A percentile compares a stretch with the other conserved stretches of the same genome.
phyloP scores from a whole-genome alignment of 345 rosid genomes.

The Euphorbia tirucalli region DNA sequence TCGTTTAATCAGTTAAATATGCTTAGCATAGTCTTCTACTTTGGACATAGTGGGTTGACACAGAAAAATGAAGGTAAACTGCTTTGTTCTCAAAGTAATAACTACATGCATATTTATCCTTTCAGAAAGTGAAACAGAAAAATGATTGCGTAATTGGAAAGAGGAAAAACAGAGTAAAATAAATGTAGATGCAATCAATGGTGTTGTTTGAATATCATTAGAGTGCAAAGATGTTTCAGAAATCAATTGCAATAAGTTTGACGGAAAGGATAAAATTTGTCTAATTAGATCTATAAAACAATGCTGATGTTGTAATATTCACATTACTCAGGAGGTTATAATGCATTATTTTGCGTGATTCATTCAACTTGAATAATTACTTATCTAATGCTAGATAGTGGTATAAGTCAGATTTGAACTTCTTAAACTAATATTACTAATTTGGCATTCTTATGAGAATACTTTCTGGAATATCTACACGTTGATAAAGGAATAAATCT shows the following conservation, averaged over 20 bases:
- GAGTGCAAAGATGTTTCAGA: not conserved
- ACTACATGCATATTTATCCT: not conserved
- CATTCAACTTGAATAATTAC: not conserved
- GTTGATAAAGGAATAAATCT: conserved; percentile 80
- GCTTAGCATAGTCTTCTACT: not conserved
- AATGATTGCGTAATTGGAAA: not conserved
- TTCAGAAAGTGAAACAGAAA: not conserved
- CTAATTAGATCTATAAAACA: not conserved
- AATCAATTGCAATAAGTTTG: not conserved
- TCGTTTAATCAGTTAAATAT: not conserved
- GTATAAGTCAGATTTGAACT: not conserved
- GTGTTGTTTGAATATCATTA: not conserved
- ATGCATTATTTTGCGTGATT: not conserved
- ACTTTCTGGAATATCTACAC: conserved; percentile 35
- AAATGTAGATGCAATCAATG: not conserved
- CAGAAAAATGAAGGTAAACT: not conserved
- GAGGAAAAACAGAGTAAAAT: not conserved
- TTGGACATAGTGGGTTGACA: not conserved
- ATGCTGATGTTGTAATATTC: not conserved
- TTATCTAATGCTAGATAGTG: not conserved
- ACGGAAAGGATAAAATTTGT: not conserved
- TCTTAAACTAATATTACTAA: not conserved
- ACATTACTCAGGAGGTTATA: not conserved
- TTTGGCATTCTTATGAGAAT: not conserved
- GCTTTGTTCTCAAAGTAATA: not conserved